Percentiles rank a stretch among this genome's conserved stretches.
Conservation (phyloP, 2,329 filamentous ascomycete species). For the Septoria linicola region DNA sequence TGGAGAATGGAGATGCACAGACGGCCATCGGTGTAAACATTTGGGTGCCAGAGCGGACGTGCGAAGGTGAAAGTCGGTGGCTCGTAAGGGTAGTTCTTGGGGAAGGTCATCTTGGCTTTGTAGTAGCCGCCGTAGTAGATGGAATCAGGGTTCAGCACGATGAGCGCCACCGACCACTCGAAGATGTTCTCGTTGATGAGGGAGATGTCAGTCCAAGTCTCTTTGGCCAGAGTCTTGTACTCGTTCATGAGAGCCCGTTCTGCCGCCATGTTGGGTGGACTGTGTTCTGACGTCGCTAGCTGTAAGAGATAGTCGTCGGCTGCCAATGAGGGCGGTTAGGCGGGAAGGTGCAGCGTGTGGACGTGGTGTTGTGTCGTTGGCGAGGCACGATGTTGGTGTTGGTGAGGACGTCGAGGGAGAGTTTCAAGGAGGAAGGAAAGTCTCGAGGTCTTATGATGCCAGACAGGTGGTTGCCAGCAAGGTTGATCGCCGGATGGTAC, state of each 20-base stretch:
- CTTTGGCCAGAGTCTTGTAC: constrained; percentile 75
- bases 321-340: not conserved
- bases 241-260: constrained; percentile 88
- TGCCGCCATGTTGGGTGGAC: constrained; percentile 47
- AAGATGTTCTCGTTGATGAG: constrained; percentile 80
- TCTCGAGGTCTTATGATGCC: not conserved
- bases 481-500: constrained; percentile 16
- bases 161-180: constrained; percentile 82
- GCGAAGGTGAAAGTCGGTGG: constrained; percentile 89
- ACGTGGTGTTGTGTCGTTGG: not conserved
- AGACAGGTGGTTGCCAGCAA: constrained; percentile 12
- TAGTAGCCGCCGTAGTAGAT: constrained; percentile 92
- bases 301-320: not conserved
- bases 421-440: constrained; percentile 2
- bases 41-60: constrained; percentile 81
- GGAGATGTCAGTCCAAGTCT: constrained; percentile 93
- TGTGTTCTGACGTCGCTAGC: not conserved
- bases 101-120: constrained; percentile 85
- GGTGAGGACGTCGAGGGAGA: not conserved
- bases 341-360: not conserved
- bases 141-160: constrained; percentile 90
- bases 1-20: constrained; percentile 98
- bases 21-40: constrained; percentile 86
- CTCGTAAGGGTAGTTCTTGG: constrained; percentile 81
- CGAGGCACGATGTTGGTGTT: not conserved